Conservation (phyloP, 1,284 basidiomycete genomes). For the Leccinum subfulvum region DNA sequence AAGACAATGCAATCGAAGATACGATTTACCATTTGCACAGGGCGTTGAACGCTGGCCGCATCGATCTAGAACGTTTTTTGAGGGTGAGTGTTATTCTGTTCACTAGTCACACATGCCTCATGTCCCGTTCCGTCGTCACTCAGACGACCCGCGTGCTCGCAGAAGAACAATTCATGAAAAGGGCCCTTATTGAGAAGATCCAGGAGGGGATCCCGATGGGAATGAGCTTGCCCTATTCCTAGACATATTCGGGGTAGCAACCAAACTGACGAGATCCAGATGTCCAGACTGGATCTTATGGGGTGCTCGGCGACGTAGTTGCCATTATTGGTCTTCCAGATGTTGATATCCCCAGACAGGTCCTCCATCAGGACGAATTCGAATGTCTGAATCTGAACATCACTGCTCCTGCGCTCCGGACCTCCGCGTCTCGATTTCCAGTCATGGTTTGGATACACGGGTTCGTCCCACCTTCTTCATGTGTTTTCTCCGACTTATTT, state of each 20-base stretch:
- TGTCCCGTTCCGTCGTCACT: constrained; percentile 19
- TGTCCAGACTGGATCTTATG: constrained; percentile 27
- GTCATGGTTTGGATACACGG: constrained; percentile 82
- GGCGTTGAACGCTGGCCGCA: constrained; percentile 87
- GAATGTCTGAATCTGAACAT: constrained; percentile 77
- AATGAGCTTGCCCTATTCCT: constrained; percentile 33
- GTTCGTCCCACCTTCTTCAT: constrained; percentile 38
- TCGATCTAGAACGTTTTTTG: constrained; percentile 90
- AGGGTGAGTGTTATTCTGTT: constrained; percentile 55
- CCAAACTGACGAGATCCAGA: constrained; percentile 28
- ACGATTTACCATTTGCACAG: constrained; percentile 96
- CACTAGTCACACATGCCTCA: constrained; percentile 26
- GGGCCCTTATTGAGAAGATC: constrained; percentile 89
- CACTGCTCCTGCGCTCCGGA: constrained; percentile 60
- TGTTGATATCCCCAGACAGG: constrained; percentile 51
- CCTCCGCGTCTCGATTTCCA: constrained; percentile 51
- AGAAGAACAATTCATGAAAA: constrained; percentile 93
- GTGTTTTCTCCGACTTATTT: constrained; percentile 16
- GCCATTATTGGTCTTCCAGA: constrained; percentile 55
- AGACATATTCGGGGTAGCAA: constrained; percentile 35
- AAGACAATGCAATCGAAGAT: constrained; percentile 98
- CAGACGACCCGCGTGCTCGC: constrained; percentile 86
- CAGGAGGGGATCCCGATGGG: constrained; percentile 65
- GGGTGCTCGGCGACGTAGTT: constrained; percentile 39
- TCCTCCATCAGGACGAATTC: constrained; percentile 66